Evolutionary conservation across 139 green algal species (phyloP), one percentile per base, ranked within the genome.

Genomic region (Yamagishiella unicocca): DNA sequence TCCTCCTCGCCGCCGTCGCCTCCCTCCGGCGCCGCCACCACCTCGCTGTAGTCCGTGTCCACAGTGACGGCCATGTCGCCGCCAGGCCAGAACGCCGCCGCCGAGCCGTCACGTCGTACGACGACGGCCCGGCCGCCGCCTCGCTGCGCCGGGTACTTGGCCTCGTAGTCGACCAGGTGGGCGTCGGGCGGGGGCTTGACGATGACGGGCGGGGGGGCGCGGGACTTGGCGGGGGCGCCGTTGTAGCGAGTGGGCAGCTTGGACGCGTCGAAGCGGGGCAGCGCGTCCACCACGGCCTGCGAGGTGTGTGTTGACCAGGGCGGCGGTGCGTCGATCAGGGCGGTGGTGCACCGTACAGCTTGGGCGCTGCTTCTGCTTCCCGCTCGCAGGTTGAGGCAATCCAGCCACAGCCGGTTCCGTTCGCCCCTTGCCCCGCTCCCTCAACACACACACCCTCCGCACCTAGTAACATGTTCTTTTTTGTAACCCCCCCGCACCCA

Each of bases 41-140:
- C 62, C 58, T 17, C 25, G n/a, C 45, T 21, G 58, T 90, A 82
- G 8, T 92, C 84, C 12, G 75, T 72, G 38, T 92, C 89, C 62
- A 92, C 84, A 0, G 80, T 89, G 25, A 88, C 79, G 6, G 84
- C 84, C 37, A 92, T 76, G 43, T 90, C 84, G 46, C 89, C 89
- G 38, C 81, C 86, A 6, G 89, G 89, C 89, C 89, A 92, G 45
- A 53, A 88, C 2, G 84, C 73, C 9, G 64, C 43, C 0, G 82
- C 79, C 6, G 84, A 90, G 61, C 89, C 89, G 43, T 92, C 89
- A 10, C 71, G 66, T 50, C 76, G 74, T 45, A 89, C 80, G 0
- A 66, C 83, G 25, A 92, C 80, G 1, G 84, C 89, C 35, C 62
- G 62, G 25, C 87, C 79, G 4, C 78, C 77, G 33, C 54, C 54